phyloP scores from a whole-genome alignment of 1,284 basidiomycete species.

The Trichosporon ovoides region DNA sequence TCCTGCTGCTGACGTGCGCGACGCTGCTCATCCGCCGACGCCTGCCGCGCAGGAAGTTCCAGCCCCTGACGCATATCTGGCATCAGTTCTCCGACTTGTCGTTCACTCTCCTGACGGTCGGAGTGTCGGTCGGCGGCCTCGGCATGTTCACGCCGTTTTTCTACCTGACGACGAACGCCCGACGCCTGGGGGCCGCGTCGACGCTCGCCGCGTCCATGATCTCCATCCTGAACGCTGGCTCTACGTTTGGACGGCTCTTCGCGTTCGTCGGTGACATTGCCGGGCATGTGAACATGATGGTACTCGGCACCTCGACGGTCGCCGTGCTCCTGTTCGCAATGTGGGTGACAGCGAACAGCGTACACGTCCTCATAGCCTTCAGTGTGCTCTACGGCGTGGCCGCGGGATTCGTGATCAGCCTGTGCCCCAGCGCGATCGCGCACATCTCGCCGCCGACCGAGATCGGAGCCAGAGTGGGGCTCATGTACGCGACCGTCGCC shows the following conservation, averaged over 20 bases:
- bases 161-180: conserved; percentile 35
- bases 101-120: conserved; percentile 25
- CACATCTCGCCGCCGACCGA: conserved; percentile 24
- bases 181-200: conserved; percentile 26
- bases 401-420: conserved; percentile 26
- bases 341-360: conserved; percentile 22
- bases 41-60: conserved; percentile 21
- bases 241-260: conserved; percentile 24
- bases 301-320: conserved; percentile 21
- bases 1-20: conserved; percentile 23
- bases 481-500: conserved; percentile 26
- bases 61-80: conserved; percentile 20
- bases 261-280: conserved; percentile 12
- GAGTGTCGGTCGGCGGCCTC: conserved; percentile 30
- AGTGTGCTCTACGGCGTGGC: conserved; percentile 42
- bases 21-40: conserved; percentile 22
- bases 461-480: conserved; percentile 32
- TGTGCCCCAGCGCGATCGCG: conserved; percentile 29
- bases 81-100: conserved; percentile 24
- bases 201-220: conserved; percentile 31
- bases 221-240: conserved; percentile 37
- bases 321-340: conserved; percentile 25
- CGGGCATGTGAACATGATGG: conserved; percentile 35
- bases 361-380: conserved; percentile 36
- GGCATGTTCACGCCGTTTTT: conserved; percentile 37